phyloP scores from a whole-genome alignment of 352 stramenopile genomes.

The Discostella stelligera region DNA sequence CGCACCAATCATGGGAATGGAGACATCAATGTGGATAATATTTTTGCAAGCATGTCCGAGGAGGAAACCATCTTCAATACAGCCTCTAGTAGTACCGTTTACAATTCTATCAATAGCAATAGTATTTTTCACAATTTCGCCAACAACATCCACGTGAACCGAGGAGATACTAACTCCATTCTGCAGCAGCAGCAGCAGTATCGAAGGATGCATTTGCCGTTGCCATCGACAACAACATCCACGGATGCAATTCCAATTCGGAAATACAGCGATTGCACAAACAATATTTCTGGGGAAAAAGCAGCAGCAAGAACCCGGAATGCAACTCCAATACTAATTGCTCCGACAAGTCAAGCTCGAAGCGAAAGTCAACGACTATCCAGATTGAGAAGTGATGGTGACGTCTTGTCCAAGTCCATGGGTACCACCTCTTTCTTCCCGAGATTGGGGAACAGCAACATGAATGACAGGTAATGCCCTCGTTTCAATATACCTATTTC shows the following conservation, averaged over 20 bases:
- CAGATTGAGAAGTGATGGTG: constrained; percentile 13
- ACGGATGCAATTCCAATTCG: constrained; percentile 1
- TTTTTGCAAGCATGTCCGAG: constrained; percentile 18
- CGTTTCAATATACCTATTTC: no score
- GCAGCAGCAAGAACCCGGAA: constrained; percentile 1
- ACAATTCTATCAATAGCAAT: constrained; percentile 12
- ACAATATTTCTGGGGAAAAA: constrained; percentile 9
- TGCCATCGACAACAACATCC: constrained; percentile 9
- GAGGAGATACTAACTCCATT: not conserved
- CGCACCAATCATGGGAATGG: not conserved
- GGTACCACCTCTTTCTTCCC: constrained; percentile 17
- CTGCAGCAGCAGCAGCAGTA: constrained; percentile 3
- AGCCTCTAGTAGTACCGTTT: constrained; percentile 6
- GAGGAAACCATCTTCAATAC: not conserved
- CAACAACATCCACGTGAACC: not conserved
- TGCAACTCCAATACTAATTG: not conserved
- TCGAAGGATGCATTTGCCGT: no score
- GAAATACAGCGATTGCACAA: constrained; percentile 23
- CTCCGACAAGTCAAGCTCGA: not conserved
- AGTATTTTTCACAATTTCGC: constrained; percentile 28
- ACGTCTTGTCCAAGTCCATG: constrained; percentile 42
- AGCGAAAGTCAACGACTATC: not conserved
- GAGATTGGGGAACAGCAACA: constrained; percentile 3
- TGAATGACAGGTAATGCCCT: constrained; percentile 3
- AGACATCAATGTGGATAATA: constrained; percentile 33